A percentile compares a stretch with the other conserved stretches of the same genome.
phyloP scores from a whole-genome alignment of 108 stramenopile genomes.

The Fragilaria crotonensis region DNA sequence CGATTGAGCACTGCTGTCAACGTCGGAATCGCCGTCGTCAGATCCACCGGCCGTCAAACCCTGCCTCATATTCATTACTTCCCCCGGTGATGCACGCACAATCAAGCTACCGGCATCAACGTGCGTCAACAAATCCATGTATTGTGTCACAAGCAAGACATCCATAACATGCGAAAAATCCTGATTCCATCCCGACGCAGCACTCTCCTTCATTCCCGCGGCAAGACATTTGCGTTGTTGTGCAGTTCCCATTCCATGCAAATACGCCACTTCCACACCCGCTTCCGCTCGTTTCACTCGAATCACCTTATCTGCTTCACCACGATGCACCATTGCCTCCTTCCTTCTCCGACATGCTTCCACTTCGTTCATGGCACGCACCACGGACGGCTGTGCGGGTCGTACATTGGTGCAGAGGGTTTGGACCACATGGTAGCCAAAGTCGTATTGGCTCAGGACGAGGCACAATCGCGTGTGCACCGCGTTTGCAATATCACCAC shows the following conservation, averaged over 20 bases:
- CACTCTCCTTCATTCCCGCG: slow-evolving; percentile 26
- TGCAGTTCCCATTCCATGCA: slow-evolving; percentile 39
- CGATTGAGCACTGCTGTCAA: too few species aligned
- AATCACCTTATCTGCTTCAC: slow-evolving; percentile 38
- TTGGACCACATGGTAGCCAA: slow-evolving; percentile 53
- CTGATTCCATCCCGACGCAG: slow-evolving; percentile 9
- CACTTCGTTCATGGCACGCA: slow-evolving; percentile 67
- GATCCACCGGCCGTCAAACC: too few species aligned
- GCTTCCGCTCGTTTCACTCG: slow-evolving; percentile 49
- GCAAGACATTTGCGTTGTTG: slow-evolving; percentile 38
- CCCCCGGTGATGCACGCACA: not conserved
- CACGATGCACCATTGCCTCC: slow-evolving; percentile 25
- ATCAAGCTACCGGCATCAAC: slow-evolving; percentile 18
- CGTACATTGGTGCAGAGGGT: slow-evolving; percentile 41
- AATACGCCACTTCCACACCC: slow-evolving; percentile 26
- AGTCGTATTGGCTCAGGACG: too few species aligned
- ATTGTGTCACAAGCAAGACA: slow-evolving; percentile 48
- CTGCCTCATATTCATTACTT: not conserved
- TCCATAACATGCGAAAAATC: slow-evolving; percentile 29
- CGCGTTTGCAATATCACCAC: too few species aligned
- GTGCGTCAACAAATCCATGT: slow-evolving; percentile 32
- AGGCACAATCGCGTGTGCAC: too few species aligned
- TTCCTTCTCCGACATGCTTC: slow-evolving; percentile 43
- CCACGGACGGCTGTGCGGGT: slow-evolving; percentile 49
- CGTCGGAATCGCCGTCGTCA: too few species aligned